Percentiles rank a stretch among this genome's conserved stretches.
These are phyloP conservation scores for Chlorophyllum brunneum DNA, from an alignment of 768 basidiomycete species.

Conservation along the genomic window DNA sequence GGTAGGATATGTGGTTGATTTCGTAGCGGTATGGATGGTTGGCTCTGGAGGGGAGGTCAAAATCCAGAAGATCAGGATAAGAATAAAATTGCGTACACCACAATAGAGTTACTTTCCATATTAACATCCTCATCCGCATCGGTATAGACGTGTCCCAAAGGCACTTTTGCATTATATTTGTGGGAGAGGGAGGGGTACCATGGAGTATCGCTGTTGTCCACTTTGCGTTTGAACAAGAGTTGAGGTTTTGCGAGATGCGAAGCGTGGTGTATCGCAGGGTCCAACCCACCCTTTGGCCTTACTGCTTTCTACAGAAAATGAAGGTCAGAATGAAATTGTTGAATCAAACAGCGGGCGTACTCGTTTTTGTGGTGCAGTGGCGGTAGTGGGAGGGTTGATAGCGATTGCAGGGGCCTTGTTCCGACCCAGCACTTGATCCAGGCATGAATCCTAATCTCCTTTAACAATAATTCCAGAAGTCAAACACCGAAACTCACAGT, in stretches of 20 bases:
- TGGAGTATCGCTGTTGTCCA: slow-evolving; percentile 51
- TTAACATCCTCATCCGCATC: slow-evolving; percentile 23
- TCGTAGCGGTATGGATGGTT: slow-evolving; percentile 86
- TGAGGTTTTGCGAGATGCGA: slow-evolving; percentile 82
- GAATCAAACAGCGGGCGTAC: background rate
- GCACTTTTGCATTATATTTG: slow-evolving; percentile 84
- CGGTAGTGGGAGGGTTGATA: slow-evolving; percentile 38
- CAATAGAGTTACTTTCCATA: slow-evolving; percentile 16
- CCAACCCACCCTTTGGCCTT: slow-evolving; percentile 40
- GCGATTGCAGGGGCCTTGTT: slow-evolving; percentile 64
- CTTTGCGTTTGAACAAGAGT: slow-evolving; percentile 53
- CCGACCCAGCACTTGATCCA: slow-evolving; percentile 76
- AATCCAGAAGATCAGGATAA: background rate
- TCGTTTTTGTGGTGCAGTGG: slow-evolving; percentile 28
- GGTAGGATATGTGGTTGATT: slow-evolving; percentile 70
- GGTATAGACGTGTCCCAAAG: slow-evolving; percentile 61
- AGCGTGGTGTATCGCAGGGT: slow-evolving; percentile 70
- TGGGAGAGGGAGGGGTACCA: slow-evolving; percentile 70
- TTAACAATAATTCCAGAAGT: background rate
- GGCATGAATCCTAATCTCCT: slow-evolving; percentile 62
- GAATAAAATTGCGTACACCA: slow-evolving; percentile 25
- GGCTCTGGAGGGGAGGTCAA: slow-evolving; percentile 20
- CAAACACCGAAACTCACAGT: slow-evolving; percentile 47
- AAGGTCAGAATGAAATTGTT: background rate
- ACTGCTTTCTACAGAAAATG: slow-evolving; percentile 25